phyloP scores from a whole-genome alignment of 495 filamentous ascomycete species.

The Sporormia fimetaria region DNA sequence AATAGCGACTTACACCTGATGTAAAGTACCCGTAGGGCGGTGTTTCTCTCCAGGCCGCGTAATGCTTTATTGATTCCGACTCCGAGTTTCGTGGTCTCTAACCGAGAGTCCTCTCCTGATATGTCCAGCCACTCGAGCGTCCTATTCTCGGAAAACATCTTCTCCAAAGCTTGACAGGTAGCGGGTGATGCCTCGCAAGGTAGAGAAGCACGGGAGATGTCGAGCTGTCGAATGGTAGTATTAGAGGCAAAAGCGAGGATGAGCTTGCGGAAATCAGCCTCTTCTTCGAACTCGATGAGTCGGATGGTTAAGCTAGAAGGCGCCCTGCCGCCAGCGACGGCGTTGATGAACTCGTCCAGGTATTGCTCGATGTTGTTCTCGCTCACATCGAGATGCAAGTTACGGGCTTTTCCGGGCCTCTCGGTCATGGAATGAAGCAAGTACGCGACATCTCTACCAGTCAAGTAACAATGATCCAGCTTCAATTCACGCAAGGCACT shows the following conservation, averaged over 20 bases:
- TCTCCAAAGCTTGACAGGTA: constrained; percentile 59
- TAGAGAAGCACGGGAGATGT: constrained; percentile 78
- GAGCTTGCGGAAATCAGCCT: constrained; percentile 62
- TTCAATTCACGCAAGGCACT: constrained; percentile 53
- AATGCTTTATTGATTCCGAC: constrained; percentile 70
- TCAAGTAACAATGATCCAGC: constrained; percentile 72
- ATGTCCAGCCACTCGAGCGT: constrained; percentile 71
- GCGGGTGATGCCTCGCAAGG: constrained; percentile 65
- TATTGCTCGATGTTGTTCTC: constrained; percentile 70
- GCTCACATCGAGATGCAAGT: constrained; percentile 68
- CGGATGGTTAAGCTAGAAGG: constrained; percentile 68
- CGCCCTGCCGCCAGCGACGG: constrained; percentile 50
- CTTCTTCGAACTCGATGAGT: constrained; percentile 75
- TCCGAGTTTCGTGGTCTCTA: constrained; percentile 77
- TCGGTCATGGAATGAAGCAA: constrained; percentile 63
- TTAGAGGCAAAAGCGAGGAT: constrained; percentile 62
- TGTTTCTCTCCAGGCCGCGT: constrained; percentile 64
- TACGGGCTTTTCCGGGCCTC: constrained; percentile 41
- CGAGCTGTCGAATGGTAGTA: constrained; percentile 62
- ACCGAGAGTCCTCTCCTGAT: constrained; percentile 76
- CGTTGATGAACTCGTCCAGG: constrained; percentile 56
- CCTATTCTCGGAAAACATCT: constrained; percentile 67
- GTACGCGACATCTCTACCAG: constrained; percentile 62
- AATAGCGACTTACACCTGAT: constrained; percentile 45
- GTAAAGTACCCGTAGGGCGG: constrained; percentile 57